Conservation (phyloP, 306 rosid genomes). For the Medicago ruthenica region DNA sequence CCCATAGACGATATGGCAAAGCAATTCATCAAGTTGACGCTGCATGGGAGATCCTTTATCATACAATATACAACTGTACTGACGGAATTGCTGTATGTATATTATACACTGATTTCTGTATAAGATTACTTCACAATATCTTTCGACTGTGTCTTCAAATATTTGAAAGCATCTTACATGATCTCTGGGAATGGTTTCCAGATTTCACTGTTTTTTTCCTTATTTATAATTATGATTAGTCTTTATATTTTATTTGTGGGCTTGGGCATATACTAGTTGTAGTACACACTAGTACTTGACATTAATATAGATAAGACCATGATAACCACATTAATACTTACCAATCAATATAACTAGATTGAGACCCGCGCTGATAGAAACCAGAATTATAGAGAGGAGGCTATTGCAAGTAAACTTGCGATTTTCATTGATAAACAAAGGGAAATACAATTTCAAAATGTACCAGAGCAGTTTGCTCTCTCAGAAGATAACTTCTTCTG, state of each 20-base stretch:
- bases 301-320: background rate
- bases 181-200: background rate
- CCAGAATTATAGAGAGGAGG: no score
- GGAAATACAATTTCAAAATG: no score
- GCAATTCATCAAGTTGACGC: constrained; percentile 69
- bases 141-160: background rate
- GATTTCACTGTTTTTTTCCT: background rate
- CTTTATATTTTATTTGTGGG: no score
- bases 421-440: no score
- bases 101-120: background rate
- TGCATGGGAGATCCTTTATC: constrained; percentile 94
- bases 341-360: background rate
- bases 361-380: no score
- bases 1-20: constrained; percentile 83
- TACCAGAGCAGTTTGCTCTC: no score
- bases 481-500: no score
- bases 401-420: no score
- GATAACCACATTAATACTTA: background rate
- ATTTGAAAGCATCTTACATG: background rate
- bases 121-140: constrained; percentile 15
- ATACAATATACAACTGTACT: constrained; percentile 82
- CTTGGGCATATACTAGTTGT: no score
- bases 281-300: background rate
- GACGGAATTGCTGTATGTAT: constrained; percentile 87
- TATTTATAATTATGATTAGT: constrained; percentile 4